Percentiles rank a stretch among this genome's conserved stretches.
Conservation (phyloP, 1,139 yeast species). For the Suhomyces chickasaworum region DNA sequence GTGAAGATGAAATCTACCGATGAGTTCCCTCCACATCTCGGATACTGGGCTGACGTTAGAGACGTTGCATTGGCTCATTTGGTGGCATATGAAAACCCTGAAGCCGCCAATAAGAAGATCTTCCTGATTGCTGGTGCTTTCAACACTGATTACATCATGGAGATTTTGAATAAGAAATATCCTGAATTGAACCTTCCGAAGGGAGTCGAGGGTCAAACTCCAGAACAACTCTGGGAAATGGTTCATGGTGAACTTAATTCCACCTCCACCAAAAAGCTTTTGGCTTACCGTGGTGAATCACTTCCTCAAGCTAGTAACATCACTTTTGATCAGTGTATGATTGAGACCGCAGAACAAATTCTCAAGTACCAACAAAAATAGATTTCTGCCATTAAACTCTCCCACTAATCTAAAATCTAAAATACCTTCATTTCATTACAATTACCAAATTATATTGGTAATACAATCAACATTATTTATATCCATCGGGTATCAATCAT, state of each 20-base stretch:
- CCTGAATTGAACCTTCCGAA: slow-evolving; percentile 9
- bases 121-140: background rate
- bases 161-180: slow-evolving; percentile 23
- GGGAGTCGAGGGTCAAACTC: too few species aligned
- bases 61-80: slow-evolving; percentile 11
- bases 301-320: slow-evolving; percentile 29
- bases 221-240: too few species aligned
- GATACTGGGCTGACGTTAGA: slow-evolving; percentile 16
- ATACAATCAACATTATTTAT: too few species aligned
- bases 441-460: too few species aligned
- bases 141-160: slow-evolving; percentile 33
- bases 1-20: slow-evolving; percentile 19
- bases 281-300: too few species aligned
- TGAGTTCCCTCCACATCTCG: slow-evolving; percentile 10
- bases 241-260: too few species aligned
- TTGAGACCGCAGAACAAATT: slow-evolving; percentile 29
- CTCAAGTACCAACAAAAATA: background rate
- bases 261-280: too few species aligned
- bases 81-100: background rate
- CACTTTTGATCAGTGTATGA: slow-evolving; percentile 36
- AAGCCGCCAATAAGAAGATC: slow-evolving; percentile 14
- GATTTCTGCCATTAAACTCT: too few species aligned
- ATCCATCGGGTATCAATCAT: too few species aligned
- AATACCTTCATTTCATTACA: too few species aligned
- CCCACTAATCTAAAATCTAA: too few species aligned